Evolutionary conservation across 2,329 filamentous ascomycete species (phyloP).

Genomic region (Colletotrichum salicis): DNA sequence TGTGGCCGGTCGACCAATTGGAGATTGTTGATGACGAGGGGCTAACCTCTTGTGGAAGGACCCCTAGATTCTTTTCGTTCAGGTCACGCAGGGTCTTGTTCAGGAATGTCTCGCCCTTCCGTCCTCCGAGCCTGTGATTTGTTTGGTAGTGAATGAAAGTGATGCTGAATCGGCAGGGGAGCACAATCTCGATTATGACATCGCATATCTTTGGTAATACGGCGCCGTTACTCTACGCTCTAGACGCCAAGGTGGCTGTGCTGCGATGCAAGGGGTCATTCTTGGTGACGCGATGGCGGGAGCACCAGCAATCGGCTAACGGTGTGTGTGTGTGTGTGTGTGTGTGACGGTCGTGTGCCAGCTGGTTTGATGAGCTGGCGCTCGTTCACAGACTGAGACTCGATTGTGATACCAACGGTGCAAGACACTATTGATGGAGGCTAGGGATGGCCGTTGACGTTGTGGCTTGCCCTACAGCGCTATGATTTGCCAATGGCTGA

Average conservation of each 20-base stretch:
- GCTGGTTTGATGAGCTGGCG: constrained; percentile 11
- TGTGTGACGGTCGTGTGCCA: background rate
- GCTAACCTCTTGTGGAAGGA: constrained; percentile 23
- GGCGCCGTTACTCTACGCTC: background rate
- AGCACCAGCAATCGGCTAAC: background rate
- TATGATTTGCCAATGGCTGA: background rate
- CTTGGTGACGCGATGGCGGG: background rate
- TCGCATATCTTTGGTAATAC: constrained; percentile 2
- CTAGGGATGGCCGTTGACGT: constrained; percentile 21
- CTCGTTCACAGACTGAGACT: background rate
- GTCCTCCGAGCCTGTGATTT: background rate
- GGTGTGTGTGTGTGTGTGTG: background rate
- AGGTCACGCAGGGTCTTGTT: constrained; percentile 26
- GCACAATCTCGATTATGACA: constrained; percentile 12
- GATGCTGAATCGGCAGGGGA: background rate
- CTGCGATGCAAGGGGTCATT: constrained; percentile 13
- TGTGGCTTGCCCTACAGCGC: constrained; percentile 13
- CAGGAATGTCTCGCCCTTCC: constrained; percentile 14
- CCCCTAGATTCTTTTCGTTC: constrained; percentile 29
- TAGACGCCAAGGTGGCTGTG: constrained; percentile 9
- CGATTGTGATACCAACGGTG: background rate
- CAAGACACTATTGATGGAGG: background rate
- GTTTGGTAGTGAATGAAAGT: background rate
- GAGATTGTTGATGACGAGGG: background rate
- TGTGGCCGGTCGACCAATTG: constrained; percentile 2